These are phyloP conservation scores for Lentinus brumalis DNA, from an alignment of 768 basidiomycete species.

Conservation along the genomic window DNA sequence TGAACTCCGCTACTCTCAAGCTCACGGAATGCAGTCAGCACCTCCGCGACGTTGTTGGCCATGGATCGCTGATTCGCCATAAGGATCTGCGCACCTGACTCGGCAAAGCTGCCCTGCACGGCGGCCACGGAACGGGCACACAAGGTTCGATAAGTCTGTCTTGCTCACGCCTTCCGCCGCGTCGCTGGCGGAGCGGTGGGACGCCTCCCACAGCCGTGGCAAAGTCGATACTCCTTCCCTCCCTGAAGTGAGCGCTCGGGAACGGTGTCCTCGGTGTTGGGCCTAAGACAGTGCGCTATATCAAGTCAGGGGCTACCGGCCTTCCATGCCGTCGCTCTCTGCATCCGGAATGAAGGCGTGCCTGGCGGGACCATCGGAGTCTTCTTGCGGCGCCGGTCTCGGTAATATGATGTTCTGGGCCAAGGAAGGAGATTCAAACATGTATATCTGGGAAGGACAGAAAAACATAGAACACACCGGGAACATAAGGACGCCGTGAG, in stretches of 20 bases:
- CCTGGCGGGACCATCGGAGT: not conserved
- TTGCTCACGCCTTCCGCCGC: not conserved
- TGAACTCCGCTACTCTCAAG: too few species aligned
- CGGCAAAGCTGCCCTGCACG: too few species aligned
- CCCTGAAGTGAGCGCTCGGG: not conserved
- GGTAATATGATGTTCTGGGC: not conserved
- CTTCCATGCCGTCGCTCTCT: too few species aligned
- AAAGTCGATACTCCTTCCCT: not conserved
- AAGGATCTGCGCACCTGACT: too few species aligned
- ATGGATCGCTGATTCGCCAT: too few species aligned
- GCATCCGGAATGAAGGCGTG: not conserved
- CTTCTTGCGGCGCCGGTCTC: not conserved
- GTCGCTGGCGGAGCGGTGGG: conserved; percentile 4
- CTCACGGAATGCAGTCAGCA: too few species aligned
- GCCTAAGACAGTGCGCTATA: conserved; percentile 5
- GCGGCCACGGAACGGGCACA: too few species aligned
- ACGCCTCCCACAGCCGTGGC: conserved; percentile 19
- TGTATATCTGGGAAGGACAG: conserved; percentile 2
- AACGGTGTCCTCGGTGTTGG: conserved; percentile 6
- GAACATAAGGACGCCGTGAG: not conserved
- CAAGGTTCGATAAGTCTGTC: not conserved
- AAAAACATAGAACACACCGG: conserved; percentile 10
- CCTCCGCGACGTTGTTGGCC: too few species aligned
- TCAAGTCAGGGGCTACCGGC: not conserved
- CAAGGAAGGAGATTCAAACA: conserved; percentile 1